Conservation (phyloP, 2,329 filamentous ascomycete species). For the Blastomyces gilchristii region DNA sequence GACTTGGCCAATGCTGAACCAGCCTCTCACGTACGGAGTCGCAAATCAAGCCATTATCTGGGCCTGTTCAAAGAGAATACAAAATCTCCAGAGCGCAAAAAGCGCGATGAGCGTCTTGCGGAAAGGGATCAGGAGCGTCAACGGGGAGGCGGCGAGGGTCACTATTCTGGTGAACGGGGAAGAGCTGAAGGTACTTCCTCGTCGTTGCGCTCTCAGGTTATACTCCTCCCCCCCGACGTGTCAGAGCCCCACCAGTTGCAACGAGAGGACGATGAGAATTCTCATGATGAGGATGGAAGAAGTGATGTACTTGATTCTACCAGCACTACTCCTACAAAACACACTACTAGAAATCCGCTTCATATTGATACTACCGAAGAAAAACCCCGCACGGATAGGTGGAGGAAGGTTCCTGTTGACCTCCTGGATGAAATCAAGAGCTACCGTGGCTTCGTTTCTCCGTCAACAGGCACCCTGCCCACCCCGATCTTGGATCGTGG, state of each 20-base stretch:
- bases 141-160: neutral
- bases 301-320: neutral
- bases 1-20: constrained; percentile 50
- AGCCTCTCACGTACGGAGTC: constrained; percentile 46
- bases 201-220: neutral
- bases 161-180: constrained; percentile 5
- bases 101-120: constrained; percentile 37
- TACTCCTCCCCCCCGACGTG: neutral
- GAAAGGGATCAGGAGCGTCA: constrained; percentile 22
- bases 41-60: constrained; percentile 56
- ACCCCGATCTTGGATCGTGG: constrained; percentile 28
- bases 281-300: neutral
- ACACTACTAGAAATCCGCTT: neutral
- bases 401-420: constrained; percentile 34
- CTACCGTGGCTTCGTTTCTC: constrained; percentile 36
- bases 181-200: neutral
- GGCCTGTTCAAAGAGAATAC: constrained; percentile 56
- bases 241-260: constrained; percentile 2
- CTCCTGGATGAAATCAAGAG: constrained; percentile 49
- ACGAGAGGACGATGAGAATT: neutral
- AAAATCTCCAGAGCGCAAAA: constrained; percentile 42
- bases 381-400: constrained; percentile 6
- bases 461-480: constrained; percentile 35
- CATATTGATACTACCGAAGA: neutral
- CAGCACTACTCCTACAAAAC: neutral